Base-by-base conservation (phyloP, 169 alveolate genomes). In the Cryptosporidium felis region DNA sequence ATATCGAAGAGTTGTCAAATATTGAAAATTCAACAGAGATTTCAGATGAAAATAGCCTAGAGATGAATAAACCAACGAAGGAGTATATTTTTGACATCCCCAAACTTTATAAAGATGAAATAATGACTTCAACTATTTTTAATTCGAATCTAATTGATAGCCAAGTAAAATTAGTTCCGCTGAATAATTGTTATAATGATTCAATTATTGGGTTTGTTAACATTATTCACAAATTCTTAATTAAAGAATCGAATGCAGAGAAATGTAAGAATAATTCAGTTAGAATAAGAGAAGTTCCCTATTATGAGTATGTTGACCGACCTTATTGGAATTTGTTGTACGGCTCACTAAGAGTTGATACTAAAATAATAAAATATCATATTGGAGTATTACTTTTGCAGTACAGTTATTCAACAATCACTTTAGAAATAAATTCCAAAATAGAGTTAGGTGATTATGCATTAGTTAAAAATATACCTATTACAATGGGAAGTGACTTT, bases 131-230 rank as follows among this genome's bases (percentile, higher is more conserved):
- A 1, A 44, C 14, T 1, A 9, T 28, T 1, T 65, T 42, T 2
- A 65, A 46, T 65, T 3, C 5, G 21, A 45, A 16, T 32, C 14
- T 28, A 14, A 61, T 16, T 28, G 80, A 32, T 12, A 28, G 34
- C 6, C n/a, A 12, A 3, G 40, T 28, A 3, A 5, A 32, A 28
- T 36, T 36, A 5, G 8, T 61, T 47, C 34, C 56, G 16, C 3
- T 4, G 34, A 34, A 12, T n/a, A 49, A 32, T 32, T 9, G 36
- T 1, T 16, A 18, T 49, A 53, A 18, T 2, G 9, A 34, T 23
- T 74, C 85, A 74, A 74, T 74, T n/a, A 5, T n/a, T 38, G 85
- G 56, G 8, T 34, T 18, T 8, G 67, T 74, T 18, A 56, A 38
- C 1, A 21, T 74, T 23, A 34, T 74, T 9, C 85, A 74, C 59